Conservation (phyloP, 2,329 filamentous ascomycete species). For the Nemania diffusa region DNA sequence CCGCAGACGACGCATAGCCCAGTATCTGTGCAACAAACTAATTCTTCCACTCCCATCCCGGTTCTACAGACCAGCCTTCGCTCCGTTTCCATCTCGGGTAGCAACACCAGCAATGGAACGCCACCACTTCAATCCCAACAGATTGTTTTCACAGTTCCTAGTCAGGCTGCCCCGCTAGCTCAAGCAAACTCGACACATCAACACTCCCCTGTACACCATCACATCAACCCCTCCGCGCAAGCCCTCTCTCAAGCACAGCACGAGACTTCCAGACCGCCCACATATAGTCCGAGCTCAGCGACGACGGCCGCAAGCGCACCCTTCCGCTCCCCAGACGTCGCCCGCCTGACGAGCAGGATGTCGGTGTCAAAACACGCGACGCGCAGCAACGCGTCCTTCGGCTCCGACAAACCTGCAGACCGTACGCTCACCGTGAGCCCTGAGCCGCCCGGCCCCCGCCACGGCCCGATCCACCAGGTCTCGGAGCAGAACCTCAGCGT, state of each 20-base stretch:
- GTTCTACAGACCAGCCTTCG: slow-evolving; percentile 16
- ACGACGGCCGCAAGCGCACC: not conserved
- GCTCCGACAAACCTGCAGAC: slow-evolving; percentile 35
- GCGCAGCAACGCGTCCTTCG: slow-evolving; percentile 35
- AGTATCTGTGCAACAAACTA: slow-evolving; percentile 13
- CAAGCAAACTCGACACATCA: slow-evolving; percentile 12
- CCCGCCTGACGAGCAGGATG: slow-evolving; percentile 43
- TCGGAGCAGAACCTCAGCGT: slow-evolving; percentile 45
- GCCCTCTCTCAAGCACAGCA: slow-evolving; percentile 1
- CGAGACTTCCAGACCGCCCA: slow-evolving; percentile 5
- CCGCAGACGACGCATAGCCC: slow-evolving; percentile 37
- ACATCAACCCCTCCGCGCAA: not conserved
- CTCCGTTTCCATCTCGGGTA: slow-evolving; percentile 9
- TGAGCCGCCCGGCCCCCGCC: slow-evolving; percentile 38
- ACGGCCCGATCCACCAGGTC: slow-evolving; percentile 38
- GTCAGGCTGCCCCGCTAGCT: not conserved
- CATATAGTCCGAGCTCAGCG: slow-evolving; percentile 9
- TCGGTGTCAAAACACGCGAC: slow-evolving; percentile 32
- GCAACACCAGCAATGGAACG: slow-evolving; percentile 16
- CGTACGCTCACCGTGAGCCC: slow-evolving; percentile 44
- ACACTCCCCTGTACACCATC: slow-evolving; percentile 18
- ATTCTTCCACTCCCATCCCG: slow-evolving; percentile 5
- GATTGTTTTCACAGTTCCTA: slow-evolving; percentile 4
- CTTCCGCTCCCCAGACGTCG: slow-evolving; percentile 29
- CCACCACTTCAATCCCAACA: slow-evolving; percentile 20